Evolutionary conservation across 2,329 filamentous ascomycete genomes (phyloP).

Genomic region (Lasiodiplodia hormozganensis): DNA sequence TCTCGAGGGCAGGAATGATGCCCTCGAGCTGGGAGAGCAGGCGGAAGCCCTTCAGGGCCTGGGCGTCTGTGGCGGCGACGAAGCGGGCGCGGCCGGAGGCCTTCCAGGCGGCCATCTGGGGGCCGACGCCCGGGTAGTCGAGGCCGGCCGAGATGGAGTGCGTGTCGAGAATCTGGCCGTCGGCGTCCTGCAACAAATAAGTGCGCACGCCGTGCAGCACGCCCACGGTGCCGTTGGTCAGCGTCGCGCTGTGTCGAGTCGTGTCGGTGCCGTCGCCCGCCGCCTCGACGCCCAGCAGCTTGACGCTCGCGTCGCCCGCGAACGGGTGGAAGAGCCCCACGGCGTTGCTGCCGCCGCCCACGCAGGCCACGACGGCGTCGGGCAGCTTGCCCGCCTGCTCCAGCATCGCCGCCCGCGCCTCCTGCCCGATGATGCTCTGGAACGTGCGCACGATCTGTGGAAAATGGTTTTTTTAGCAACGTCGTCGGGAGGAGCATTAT

Average conservation of each 20-base stretch:
- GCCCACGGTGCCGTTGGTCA: conserved; percentile 87
- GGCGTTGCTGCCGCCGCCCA: conserved; percentile 93
- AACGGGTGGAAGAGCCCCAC: conserved; percentile 99
- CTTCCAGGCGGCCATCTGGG: conserved; percentile 92
- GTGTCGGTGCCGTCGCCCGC: conserved; percentile 93
- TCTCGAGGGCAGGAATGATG: conserved; percentile 95
- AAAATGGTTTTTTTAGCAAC: not conserved
- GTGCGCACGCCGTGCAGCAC: conserved; percentile 96
- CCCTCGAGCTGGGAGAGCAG: conserved; percentile 90
- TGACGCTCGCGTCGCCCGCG: conserved; percentile 80
- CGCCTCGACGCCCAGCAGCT: conserved; percentile 91
- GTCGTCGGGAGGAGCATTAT: not conserved
- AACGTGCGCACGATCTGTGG: conserved; percentile 91
- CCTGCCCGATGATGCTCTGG: conserved; percentile 93
- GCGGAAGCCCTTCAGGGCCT: conserved; percentile 88
- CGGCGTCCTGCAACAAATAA: conserved; percentile 89
- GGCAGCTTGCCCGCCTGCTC: conserved; percentile 86
- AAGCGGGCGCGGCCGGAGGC: conserved; percentile 86
- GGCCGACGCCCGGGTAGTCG: conserved; percentile 96
- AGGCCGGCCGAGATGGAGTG: conserved; percentile 96
- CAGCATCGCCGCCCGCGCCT: conserved; percentile 91
- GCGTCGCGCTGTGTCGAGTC: conserved; percentile 81
- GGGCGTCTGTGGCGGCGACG: conserved; percentile 86
- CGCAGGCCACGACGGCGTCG: conserved; percentile 94
- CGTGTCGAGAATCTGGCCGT: conserved; percentile 93